These are phyloP conservation scores for Emiliania huxleyi DNA, from an alignment of 78 protist species.

Conservation along the genomic window DNA sequence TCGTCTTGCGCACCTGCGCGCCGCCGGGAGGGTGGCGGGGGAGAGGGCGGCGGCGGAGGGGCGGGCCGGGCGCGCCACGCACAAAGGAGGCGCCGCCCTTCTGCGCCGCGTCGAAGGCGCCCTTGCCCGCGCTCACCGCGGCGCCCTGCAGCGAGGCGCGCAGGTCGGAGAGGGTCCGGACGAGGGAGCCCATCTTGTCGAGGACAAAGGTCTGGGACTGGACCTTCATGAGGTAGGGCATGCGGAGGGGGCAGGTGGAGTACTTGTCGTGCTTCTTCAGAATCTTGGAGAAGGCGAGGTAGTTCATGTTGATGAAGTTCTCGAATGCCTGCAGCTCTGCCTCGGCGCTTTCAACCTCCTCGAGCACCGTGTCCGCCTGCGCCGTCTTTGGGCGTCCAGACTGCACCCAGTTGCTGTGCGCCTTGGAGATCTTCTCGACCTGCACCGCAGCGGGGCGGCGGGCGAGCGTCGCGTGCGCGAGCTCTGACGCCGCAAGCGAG, in stretches of 20 bases:
- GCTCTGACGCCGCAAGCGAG: too few species aligned
- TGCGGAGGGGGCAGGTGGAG: not conserved
- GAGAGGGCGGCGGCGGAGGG: too few species aligned
- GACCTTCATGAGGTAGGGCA: conserved; percentile 16
- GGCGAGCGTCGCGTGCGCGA: too few species aligned
- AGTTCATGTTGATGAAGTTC: not conserved
- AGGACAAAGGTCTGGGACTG: not conserved
- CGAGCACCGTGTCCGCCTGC: not conserved
- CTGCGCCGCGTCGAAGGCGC: not conserved
- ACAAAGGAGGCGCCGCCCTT: conserved; percentile 32
- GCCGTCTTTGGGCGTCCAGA: not conserved
- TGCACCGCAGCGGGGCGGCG: not conserved
- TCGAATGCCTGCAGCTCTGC: not conserved
- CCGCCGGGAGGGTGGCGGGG: too few species aligned
- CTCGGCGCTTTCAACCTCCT: not conserved
- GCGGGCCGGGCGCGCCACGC: too few species aligned
- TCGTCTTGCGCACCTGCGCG: conserved; percentile 57
- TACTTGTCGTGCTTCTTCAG: conserved; percentile 20
- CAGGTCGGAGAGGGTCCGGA: not conserved
- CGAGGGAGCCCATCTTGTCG: not conserved
- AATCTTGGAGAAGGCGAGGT: not conserved
- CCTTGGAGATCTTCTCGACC: too few species aligned
- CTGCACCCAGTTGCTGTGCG: not conserved
- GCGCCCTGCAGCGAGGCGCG: not conserved
- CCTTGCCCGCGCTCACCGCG: not conserved